Conservation (phyloP, 2,329 filamentous ascomycete genomes). For the Neofusicoccum umdonicola region DNA sequence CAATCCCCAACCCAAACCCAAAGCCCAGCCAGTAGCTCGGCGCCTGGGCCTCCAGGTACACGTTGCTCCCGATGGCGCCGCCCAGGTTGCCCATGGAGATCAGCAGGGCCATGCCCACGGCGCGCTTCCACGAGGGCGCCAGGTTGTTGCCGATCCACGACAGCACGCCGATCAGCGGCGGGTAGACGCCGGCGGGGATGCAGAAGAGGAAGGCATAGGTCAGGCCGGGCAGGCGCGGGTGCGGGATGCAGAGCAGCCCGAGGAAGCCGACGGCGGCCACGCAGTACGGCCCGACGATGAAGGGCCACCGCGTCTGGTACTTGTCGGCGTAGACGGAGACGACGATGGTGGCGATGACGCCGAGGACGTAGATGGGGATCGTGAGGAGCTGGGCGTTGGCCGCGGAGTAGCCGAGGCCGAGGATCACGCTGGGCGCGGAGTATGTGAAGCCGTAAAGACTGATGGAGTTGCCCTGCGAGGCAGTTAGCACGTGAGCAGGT, state of each 20-base stretch:
- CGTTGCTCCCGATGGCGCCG: slow-evolving; percentile 32
- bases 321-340: slow-evolving; percentile 26
- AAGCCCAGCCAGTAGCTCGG: slow-evolving; percentile 38
- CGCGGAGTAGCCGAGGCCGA: slow-evolving; percentile 28
- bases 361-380: slow-evolving; percentile 26
- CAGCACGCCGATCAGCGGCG: not conserved
- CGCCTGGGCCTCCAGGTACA: slow-evolving; percentile 35
- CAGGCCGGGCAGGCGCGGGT: not conserved
- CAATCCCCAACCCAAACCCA: slow-evolving; percentile 31
- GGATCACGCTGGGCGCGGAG: not conserved
- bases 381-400: slow-evolving; percentile 32
- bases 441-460: slow-evolving; percentile 3
- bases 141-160: slow-evolving; percentile 39
- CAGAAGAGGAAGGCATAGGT: slow-evolving; percentile 44
- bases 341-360: slow-evolving; percentile 26
- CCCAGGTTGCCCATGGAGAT: slow-evolving; percentile 31
- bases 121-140: slow-evolving; percentile 39
- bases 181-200: slow-evolving; percentile 28
- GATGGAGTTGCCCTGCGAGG: not conserved
- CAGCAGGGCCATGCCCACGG: slow-evolving; percentile 31
- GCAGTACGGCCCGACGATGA: slow-evolving; percentile 27
- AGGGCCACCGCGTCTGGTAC: slow-evolving; percentile 27
- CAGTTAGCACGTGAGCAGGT: not conserved
- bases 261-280: slow-evolving; percentile 29
- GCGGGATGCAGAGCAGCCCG: not conserved